phyloP scores from a whole-genome alignment of 805 yeast genomes.

The Wickerhamomyces chambardii region DNA sequence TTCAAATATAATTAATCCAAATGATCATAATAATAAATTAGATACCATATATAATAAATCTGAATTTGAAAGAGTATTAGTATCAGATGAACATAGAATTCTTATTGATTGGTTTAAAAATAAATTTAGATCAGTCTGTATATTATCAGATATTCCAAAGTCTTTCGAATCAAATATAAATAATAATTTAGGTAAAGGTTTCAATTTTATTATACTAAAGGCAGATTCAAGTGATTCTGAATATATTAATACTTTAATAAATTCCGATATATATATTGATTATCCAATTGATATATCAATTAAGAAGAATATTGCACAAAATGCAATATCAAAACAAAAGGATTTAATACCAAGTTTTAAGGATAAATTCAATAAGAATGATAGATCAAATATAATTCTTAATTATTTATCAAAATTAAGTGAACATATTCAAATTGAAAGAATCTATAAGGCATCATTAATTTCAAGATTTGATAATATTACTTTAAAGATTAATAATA shows the following conservation, averaged over 20 bases:
- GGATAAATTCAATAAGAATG: slow-evolving; percentile 24
- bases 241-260: slow-evolving; percentile 34
- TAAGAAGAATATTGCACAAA: slow-evolving; percentile 30
- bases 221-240: slow-evolving; percentile 33
- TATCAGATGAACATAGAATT: slow-evolving; percentile 55
- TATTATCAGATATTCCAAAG: slow-evolving; percentile 41
- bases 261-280: slow-evolving; percentile 47
- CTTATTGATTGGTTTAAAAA: slow-evolving; percentile 60
- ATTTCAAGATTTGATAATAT: slow-evolving; percentile 10
- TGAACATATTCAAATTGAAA: slow-evolving; percentile 52
- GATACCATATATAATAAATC: slow-evolving; percentile 45
- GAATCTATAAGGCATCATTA: slow-evolving; percentile 44
- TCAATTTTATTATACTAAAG: slow-evolving; percentile 27
- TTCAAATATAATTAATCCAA: neutral
- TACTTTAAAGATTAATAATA: too few species aligned
- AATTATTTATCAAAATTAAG: slow-evolving; percentile 44
- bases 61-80: slow-evolving; percentile 31
- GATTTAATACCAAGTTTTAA: slow-evolving; percentile 13
- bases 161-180: slow-evolving; percentile 9
- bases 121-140: slow-evolving; percentile 52
- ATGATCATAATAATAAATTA: slow-evolving; percentile 24
- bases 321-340: slow-evolving; percentile 20
- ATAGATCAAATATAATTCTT: slow-evolving; percentile 34
- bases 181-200: slow-evolving; percentile 13
- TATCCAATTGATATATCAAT: slow-evolving; percentile 34